These are phyloP conservation scores for Ophiostoma sp. DNA, from an alignment of 2,329 filamentous ascomycete species.

Conservation along the genomic window DNA sequence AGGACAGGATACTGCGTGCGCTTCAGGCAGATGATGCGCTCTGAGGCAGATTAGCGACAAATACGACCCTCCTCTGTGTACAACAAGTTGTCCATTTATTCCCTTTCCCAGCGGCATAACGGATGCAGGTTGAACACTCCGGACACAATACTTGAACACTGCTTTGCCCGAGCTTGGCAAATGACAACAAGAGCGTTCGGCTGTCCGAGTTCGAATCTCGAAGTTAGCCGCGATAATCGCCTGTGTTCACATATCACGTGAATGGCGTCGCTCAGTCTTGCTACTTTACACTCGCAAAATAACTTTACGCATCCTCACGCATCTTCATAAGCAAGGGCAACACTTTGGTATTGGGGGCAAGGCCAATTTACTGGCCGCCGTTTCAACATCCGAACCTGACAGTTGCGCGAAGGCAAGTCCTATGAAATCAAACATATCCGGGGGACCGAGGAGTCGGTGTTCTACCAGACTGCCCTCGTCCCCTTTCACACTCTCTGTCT, in stretches of 20 bases:
- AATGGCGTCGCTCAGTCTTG: neutral
- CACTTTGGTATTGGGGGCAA: constrained; percentile 14
- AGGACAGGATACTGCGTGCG: neutral
- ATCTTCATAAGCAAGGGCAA: constrained; percentile 12
- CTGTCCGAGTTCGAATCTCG: too few species aligned
- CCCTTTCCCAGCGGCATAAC: neutral
- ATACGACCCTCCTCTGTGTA: neutral
- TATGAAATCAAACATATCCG: constrained; percentile 3
- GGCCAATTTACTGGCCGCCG: neutral
- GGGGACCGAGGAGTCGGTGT: neutral
- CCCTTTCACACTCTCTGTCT: neutral
- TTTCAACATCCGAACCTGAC: neutral
- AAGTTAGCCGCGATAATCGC: neutral
- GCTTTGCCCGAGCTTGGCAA: neutral
- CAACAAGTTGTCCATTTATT: neutral
- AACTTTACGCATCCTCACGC: neutral
- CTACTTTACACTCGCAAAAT: neutral
- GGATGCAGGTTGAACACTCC: neutral
- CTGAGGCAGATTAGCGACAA: neutral
- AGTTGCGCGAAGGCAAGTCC: neutral
- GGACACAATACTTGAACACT: too few species aligned
- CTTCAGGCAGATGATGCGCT: neutral
- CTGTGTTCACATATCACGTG: neutral
- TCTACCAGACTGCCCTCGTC: neutral
- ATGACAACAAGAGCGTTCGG: neutral